These are phyloP conservation scores for Lophiotrema nucula DNA, from an alignment of 495 filamentous ascomycete genomes.

Conservation along the genomic window DNA sequence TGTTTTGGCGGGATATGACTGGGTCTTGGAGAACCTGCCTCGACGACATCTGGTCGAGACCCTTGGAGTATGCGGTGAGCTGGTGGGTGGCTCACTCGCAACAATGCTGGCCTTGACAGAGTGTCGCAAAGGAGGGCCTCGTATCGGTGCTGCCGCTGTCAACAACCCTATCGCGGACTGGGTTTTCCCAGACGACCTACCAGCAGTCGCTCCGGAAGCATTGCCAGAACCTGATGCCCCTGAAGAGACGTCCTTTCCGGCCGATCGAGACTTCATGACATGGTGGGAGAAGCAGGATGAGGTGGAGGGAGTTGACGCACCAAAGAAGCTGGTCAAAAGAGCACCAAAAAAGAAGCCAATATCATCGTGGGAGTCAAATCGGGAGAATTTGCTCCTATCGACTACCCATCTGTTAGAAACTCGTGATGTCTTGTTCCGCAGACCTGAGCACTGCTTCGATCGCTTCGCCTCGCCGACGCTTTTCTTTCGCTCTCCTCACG, in stretches of 20 bases:
- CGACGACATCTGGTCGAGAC: slow-evolving; percentile 16
- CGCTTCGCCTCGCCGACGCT: slow-evolving; percentile 60
- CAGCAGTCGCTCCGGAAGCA: background rate
- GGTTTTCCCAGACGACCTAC: slow-evolving; percentile 36
- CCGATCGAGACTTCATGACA: slow-evolving; percentile 16
- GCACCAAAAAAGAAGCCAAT: slow-evolving; percentile 1
- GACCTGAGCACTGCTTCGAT: slow-evolving; percentile 54
- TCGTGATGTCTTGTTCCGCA: slow-evolving; percentile 47
- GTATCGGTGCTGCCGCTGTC: slow-evolving; percentile 43
- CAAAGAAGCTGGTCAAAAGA: slow-evolving; percentile 9
- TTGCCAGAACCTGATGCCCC: slow-evolving; percentile 15
- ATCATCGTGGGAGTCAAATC: slow-evolving; percentile 18
- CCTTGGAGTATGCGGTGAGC: slow-evolving; percentile 53
- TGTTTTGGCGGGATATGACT: slow-evolving; percentile 46
- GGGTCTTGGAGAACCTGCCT: slow-evolving; percentile 42
- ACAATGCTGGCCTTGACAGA: slow-evolving; percentile 61
- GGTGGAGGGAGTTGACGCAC: background rate
- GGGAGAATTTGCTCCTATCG: slow-evolving; percentile 29
- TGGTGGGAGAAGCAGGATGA: slow-evolving; percentile 17
- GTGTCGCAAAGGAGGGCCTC: slow-evolving; percentile 41
- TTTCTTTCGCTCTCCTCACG: slow-evolving; percentile 49
- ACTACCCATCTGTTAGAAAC: slow-evolving; percentile 43
- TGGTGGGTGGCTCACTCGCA: slow-evolving; percentile 57
- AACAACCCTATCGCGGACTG: slow-evolving; percentile 48
- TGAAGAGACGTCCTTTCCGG: slow-evolving; percentile 24